phyloP scores from a whole-genome alignment of 352 stramenopile species.

The Halophytophthora polymorphica region DNA sequence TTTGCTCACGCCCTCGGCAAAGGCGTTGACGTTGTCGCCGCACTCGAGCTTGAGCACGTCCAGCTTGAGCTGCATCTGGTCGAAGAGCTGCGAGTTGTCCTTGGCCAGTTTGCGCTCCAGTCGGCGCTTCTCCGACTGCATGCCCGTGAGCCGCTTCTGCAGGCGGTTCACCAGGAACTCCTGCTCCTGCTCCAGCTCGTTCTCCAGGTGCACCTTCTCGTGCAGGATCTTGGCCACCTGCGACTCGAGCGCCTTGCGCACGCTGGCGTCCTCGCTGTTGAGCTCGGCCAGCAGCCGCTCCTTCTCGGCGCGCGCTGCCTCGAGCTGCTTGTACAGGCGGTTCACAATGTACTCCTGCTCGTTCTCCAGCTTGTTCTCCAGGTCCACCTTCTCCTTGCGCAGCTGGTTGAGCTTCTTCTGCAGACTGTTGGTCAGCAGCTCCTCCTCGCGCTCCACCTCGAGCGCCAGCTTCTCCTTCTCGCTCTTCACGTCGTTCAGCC shows the following conservation, averaged over 20 bases:
- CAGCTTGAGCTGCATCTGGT: slow-evolving; percentile 67
- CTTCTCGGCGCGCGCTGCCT: slow-evolving; percentile 65
- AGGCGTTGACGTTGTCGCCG: slow-evolving; percentile 58
- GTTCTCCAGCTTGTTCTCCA: slow-evolving; percentile 91
- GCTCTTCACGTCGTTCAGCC: slow-evolving; percentile 69
- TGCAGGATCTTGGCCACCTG: slow-evolving; percentile 78
- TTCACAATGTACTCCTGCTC: slow-evolving; percentile 93
- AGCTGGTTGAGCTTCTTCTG: slow-evolving; percentile 88
- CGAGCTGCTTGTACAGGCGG: slow-evolving; percentile 85
- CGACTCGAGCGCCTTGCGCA: slow-evolving; percentile 69
- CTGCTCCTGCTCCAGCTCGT: slow-evolving; percentile 87
- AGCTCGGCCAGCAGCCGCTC: slow-evolving; percentile 67
- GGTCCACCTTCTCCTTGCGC: slow-evolving; percentile 87
- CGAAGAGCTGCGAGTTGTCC: slow-evolving; percentile 64
- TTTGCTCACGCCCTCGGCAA: slow-evolving; percentile 50
- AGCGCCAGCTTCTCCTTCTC: slow-evolving; percentile 89
- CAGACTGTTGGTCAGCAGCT: slow-evolving; percentile 88
- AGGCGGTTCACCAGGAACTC: slow-evolving; percentile 85
- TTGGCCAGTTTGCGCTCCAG: slow-evolving; percentile 75
- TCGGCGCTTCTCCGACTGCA: slow-evolving; percentile 68
- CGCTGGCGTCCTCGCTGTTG: slow-evolving; percentile 56
- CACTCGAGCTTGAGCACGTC: slow-evolving; percentile 50
- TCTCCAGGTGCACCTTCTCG: slow-evolving; percentile 84
- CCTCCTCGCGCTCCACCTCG: slow-evolving; percentile 88
- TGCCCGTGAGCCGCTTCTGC: slow-evolving; percentile 74